These are phyloP conservation scores for Sporisorium reilianum DNA, from an alignment of 1,284 basidiomycete genomes.

Conservation along the genomic window DNA sequence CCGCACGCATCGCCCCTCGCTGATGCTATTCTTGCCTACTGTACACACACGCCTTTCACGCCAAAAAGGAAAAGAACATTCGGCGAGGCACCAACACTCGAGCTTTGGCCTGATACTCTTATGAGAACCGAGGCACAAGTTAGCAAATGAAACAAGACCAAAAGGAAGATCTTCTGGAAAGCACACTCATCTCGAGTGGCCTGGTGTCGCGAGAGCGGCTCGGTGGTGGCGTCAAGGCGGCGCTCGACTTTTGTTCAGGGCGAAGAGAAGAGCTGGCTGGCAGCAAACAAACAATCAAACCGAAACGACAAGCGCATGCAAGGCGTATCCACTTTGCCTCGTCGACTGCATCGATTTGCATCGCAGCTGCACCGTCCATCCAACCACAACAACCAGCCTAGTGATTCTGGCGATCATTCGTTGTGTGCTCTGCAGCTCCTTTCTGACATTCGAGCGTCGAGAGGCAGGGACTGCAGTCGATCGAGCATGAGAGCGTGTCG, in stretches of 20 bases:
- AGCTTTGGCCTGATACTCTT: not conserved
- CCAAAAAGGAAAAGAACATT: constrained; percentile 4
- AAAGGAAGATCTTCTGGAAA: too few relatives aligned
- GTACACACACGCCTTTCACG: not conserved
- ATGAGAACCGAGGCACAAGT: not conserved
- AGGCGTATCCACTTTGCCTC: not conserved
- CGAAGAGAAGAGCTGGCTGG: not conserved
- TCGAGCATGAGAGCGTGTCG: not conserved
- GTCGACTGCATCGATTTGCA: not conserved
- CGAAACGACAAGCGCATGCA: not conserved
- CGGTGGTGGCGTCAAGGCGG: not conserved
- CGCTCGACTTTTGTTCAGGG: not conserved
- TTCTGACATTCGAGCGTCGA: not conserved
- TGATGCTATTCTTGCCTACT: constrained; percentile 1
- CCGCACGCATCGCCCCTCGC: too few relatives aligned
- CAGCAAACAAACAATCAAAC: not conserved
- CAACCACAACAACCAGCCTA: too few relatives aligned
- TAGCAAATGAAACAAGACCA: too few relatives aligned
- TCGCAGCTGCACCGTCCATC: not conserved
- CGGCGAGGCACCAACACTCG: not conserved
- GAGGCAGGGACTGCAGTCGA: not conserved
- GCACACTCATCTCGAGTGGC: not conserved
- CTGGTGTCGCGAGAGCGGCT: too few relatives aligned
- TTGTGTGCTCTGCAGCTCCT: too few relatives aligned
- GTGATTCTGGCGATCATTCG: not conserved